Percentiles rank a stretch among this genome's conserved stretches.
phyloP scores from a whole-genome alignment of 106 monocot species.

The Gastrodia elata region DNA sequence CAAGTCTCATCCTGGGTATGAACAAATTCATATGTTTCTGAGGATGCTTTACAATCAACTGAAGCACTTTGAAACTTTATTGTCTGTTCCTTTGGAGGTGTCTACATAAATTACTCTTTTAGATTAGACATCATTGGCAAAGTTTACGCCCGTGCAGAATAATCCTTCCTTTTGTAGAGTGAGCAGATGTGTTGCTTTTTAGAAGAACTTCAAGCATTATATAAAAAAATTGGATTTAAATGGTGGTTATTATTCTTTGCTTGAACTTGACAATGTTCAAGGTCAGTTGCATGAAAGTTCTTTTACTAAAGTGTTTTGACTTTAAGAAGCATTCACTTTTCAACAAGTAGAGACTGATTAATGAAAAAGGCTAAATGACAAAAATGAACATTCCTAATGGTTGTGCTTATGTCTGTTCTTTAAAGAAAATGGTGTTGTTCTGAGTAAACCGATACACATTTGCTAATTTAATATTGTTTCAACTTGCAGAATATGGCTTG shows the following conservation, averaged over 20 bases:
- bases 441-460: background rate
- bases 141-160: background rate
- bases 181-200: background rate
- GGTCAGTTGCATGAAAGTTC: background rate
- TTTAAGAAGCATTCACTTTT: background rate
- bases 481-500: background rate
- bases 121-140: background rate
- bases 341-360: background rate
- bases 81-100: background rate
- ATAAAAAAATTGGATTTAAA: background rate
- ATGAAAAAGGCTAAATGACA: background rate
- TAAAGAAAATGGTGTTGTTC: background rate
- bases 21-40: conserved; percentile 24
- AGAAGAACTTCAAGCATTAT: background rate
- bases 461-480: background rate
- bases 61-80: background rate
- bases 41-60: conserved; percentile 19
- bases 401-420: no score
- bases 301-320: background rate
- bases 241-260: background rate
- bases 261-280: background rate
- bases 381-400: background rate
- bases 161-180: background rate
- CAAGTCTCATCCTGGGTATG: conserved; percentile 19
- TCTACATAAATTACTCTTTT: background rate